Base-by-base conservation (phyloP, 495 filamentous ascomycete species). In the Letharia lupina region DNA sequence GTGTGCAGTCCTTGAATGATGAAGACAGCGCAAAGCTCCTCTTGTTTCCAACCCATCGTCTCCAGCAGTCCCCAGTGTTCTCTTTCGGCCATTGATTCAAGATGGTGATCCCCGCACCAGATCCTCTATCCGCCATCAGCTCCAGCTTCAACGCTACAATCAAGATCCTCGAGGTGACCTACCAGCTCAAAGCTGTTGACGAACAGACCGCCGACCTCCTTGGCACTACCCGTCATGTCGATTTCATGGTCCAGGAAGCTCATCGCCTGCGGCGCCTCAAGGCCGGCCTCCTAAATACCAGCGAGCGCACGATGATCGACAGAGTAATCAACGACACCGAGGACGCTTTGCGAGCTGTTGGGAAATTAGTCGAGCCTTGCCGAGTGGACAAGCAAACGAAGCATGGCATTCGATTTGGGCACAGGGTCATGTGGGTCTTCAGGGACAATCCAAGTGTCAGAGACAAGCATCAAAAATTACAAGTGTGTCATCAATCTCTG, bases 151-250 rank as follows among this genome's bases (percentile, higher is more conserved):
- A 45, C 15, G 42, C 67, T 11, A 65, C 57, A n/a, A 62, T 68
- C n/a, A 68, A 60, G 45, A 62, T 68, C 33, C 44, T 66, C 39
- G 60, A 66, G 60, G 60, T 67, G 16, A 59, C 64, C 35, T 71
- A 71, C 41, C 65, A 71, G 52, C 37, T 71, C 10, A 70, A 71
- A 61, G 69, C 70, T 16, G 69, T 71, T 3, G 70, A 63, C 33
- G 73, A 75, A 60, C 69, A 74, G 45, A 70, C 68, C 52, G 54
- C 62, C n/a, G 71, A 74, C 37, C 60, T 74, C 12, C 71, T 73
- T 18, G 70, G 65, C 45, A 72, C 69, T 4, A 69, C 60, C 23
- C 50, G 66, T 11, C 73, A 73, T 52, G 68, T 72, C 48, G 56
- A 67, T 28, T 57, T 52, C 18, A 72, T 73, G 23, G 39, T 73